Base-by-base conservation (phyloP, 257 asterid genomes). In the Nicotiana tomentosiformis region DNA sequence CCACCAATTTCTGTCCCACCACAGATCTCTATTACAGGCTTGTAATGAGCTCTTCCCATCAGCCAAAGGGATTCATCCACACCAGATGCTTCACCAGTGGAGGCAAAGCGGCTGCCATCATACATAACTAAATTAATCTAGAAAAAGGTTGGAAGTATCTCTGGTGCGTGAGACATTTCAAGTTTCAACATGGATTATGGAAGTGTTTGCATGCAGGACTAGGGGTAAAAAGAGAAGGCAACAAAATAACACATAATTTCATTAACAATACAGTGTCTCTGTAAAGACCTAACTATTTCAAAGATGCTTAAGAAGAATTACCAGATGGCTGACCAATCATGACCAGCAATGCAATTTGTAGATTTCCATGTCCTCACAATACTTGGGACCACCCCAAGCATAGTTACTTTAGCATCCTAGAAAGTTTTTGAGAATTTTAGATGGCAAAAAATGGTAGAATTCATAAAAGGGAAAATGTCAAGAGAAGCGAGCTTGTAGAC, bases 1-100 rank as follows among this genome's bases (percentile, higher is more conserved):
- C 99, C 99, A 51, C 99, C 99, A 82, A 96, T 93, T 89, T 96
- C 99, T 77, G 99, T 96, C 83, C 99, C 99, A 74, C 99, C 99
- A 84, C 99, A 96, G 85, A 93, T 93, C 87, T 96, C 99, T 78
- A 96, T 93, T 77, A 96, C 90, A 84, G 99, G 98, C 90, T 94
- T 94, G 88, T 92, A 96, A 16, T 74, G 78, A 83, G 99, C 98
- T 88, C 97, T 91, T 77, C 98, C 93, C 98, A 96, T 96, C 88
- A 96, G 90, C 99, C 99, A 96, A 6, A 96, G 97, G 91, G 91
- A 93, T 86, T 96, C 99, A 86, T 94, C 98, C 83, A 93, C 94
- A 90, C 83, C 95, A 37, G 99, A 96, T 30, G 99, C 99, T 92
- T 96, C 99, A 64, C 99, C 99, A 35, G 99, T 93, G 80, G 99